phyloP scores from a whole-genome alignment of 83 land plant species.

The Thuja plicata region DNA sequence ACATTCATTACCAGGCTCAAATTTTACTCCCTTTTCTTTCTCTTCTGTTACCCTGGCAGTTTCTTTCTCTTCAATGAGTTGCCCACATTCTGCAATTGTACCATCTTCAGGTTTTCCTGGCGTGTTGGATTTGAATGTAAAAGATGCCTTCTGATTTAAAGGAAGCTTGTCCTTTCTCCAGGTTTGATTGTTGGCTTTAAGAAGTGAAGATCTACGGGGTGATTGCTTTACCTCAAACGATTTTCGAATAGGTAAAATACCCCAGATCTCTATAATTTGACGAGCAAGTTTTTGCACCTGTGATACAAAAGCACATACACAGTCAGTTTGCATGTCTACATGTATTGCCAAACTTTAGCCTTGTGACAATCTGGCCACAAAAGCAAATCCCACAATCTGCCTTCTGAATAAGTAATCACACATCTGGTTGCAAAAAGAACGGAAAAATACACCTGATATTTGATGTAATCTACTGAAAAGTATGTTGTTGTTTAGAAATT shows the following conservation, averaged over 20 bases:
- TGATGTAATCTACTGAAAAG: not conserved
- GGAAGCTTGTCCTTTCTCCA: conserved; percentile 13
- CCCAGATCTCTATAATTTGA: not conserved
- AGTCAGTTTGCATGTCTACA: not conserved
- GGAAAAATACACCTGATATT: not conserved
- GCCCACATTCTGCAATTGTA: not conserved
- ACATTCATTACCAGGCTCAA: conserved; percentile 10
- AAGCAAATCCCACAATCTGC: not conserved
- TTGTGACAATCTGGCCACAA: not conserved
- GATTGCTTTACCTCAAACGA: not conserved
- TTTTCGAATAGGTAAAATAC: not conserved
- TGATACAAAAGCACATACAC: not conserved
- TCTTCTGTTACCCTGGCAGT: not conserved
- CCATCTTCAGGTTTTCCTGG: not conserved
- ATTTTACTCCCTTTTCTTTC: not conserved
- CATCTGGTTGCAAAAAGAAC: not conserved
- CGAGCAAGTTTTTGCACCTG: conserved; percentile 8
- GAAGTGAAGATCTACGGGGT: not conserved
- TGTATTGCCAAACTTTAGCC: not conserved
- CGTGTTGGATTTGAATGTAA: not conserved
- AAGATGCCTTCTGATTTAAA: not conserved
- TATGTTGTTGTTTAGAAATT: not conserved
- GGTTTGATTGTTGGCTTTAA: not conserved
- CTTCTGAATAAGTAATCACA: not conserved
- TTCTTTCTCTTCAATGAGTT: not conserved